Evolutionary conservation across 176 grass and related monocot species (phyloP), one percentile per base, ranked within the genome.

Genomic region (Tillandsia fasciculata): DNA sequence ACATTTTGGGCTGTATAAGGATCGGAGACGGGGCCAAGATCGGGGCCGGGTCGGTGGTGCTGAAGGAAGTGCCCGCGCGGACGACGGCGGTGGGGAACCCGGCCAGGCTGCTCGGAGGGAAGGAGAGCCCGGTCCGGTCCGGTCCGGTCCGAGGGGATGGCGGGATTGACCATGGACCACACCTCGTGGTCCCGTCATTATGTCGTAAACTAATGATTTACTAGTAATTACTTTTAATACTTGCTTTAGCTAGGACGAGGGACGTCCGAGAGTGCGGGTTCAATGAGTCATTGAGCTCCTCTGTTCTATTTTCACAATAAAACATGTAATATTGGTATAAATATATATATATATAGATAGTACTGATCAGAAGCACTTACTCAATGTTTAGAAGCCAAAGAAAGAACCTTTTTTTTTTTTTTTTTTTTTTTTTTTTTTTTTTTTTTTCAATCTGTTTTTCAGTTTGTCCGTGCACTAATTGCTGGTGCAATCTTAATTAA

Each of bases 1-100:
- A 83, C 66, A 88, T 99, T 29, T 87, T 99, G 18, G 94, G 94
- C 51, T 86, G 82, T 65, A 86, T 99, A 54, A 79, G 11, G n/a
- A 68, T 99, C 11, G 89, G 94, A 0, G 68, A 70, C 4, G 84
- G 89, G 17, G 84, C 89, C 0, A 99, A 93, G 79, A 82, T 99
- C 24, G 94, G 94, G 2, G 94, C 89, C 0, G 94, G 94, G 12
- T 82, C 89, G 0, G 84, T 97, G 65, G 89, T 96, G 76, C 86
- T 96, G 8, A 80, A 83, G 5, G 75, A 76, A 42, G 93, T 96
- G 13, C 18, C 73, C 11, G 76, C 64, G 0, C 76, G 89, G 5
- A 76, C 86, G 64, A 96, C 93, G 18, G 83, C 83, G 18, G 88
- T 96, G 9, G 93, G 93, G 11, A 92, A 79, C 79, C 86, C 86